Base-by-base conservation (phyloP, 495 filamentous ascomycete species). In the Aspergillus ostianus region DNA sequence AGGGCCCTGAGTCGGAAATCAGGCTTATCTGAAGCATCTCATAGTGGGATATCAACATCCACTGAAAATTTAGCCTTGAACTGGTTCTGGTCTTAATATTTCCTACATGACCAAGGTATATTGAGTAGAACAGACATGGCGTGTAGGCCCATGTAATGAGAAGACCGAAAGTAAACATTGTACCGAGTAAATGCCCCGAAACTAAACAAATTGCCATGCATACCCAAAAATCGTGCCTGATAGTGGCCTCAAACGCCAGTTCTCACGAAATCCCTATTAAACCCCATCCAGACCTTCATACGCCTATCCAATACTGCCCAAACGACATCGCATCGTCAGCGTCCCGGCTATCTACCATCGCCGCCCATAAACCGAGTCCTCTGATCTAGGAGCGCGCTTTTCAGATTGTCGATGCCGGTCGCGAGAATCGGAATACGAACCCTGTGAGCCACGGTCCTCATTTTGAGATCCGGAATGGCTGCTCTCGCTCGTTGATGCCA, bases 321-420 rank as follows among this genome's bases (percentile, higher is more conserved):
- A 52, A 6, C 1, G 27, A 4, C 49, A 48, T 48, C 5, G 10
- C 47, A 49, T 52, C 50, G 17, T 41, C 26, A 51, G 32, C 30
- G 19, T 47, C 56, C 6, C 49, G 20, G 30, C 21, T 4, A 45
- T 29, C 64, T 57, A 80, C 78, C 78, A 80, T 18, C 78, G 73
- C 57, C 78, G 72, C 19, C 76, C 78, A 61, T 78, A 80, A 12
- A 79, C 71, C 27, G 74, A 73, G 57, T 79, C 67, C 44, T 80
- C 77, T 9, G 56, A 55, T 41, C 62, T 66, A 23, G 67, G 55
- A n/a, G 59, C 56, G 21, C 68, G 67, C 15, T 67, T 64, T 44
- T 64, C 64, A 30, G 61, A 55, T 30, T 67, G 65, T 23, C 70
- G 67, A 8, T 61, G 64, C 29, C 59, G 66, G 51, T 72, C 70